phyloP scores from a whole-genome alignment of 1,284 basidiomycete genomes.

The Fereydounia khargensis region DNA sequence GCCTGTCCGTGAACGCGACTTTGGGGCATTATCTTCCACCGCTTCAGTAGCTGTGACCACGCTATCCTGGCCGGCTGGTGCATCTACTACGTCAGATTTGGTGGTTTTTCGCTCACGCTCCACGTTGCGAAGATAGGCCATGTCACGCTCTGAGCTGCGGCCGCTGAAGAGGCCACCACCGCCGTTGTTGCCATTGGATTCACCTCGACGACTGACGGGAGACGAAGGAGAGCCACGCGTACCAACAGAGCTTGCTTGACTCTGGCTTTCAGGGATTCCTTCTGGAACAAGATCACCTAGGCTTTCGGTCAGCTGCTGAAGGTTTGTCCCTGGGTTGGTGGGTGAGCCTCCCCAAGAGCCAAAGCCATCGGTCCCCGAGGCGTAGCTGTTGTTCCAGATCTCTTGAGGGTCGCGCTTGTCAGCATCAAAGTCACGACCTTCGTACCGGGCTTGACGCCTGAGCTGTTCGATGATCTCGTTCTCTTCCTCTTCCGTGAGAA shows the following conservation, averaged over 20 bases:
- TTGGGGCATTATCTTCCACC: not conserved
- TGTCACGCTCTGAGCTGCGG: slow-evolving; percentile 33
- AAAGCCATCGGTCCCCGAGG: slow-evolving; percentile 42
- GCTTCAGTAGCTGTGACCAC: not conserved
- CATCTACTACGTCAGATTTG: slow-evolving; percentile 1
- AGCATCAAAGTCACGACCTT: slow-evolving; percentile 23
- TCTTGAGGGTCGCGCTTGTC: slow-evolving; percentile 8
- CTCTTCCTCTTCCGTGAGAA: slow-evolving; percentile 51
- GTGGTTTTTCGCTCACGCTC: slow-evolving; percentile 15
- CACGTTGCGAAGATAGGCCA: slow-evolving; percentile 34
- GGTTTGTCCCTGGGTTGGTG: slow-evolving; percentile 4
- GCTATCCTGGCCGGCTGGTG: not conserved
- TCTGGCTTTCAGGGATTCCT: too few species aligned
- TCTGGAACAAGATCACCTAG: slow-evolving; percentile 27
- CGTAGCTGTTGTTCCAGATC: slow-evolving; percentile 17
- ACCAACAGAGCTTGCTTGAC: slow-evolving; percentile 1
- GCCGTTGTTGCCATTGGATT: too few species aligned
- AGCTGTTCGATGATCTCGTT: slow-evolving; percentile 51
- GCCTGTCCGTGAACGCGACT: not conserved
- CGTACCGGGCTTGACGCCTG: slow-evolving; percentile 24
- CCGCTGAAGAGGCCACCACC: slow-evolving; percentile 31
- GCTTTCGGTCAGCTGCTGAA: slow-evolving; percentile 19
- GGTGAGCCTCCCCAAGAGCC: slow-evolving; percentile 28
- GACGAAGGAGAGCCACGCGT: slow-evolving; percentile 1
- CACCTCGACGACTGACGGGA: slow-evolving; percentile 5